A percentile compares a stretch with the other conserved stretches of the same genome.
Conservation (phyloP, 2,329 filamentous ascomycete species). For the Trichoderma cornu-damae region DNA sequence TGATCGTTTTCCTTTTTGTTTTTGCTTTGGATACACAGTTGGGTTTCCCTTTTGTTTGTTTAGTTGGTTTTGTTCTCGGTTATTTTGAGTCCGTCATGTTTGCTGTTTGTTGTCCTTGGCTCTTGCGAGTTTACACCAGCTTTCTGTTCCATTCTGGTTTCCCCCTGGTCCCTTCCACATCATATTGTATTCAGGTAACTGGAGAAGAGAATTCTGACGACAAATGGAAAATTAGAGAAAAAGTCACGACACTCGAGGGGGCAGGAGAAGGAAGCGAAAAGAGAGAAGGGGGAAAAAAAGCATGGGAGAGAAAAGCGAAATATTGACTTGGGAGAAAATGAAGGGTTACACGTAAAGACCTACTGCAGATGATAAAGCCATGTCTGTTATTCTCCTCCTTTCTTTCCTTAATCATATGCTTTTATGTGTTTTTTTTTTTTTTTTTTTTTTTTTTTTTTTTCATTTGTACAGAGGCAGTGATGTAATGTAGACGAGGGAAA, state of each 20-base stretch:
- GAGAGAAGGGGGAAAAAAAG: neutral
- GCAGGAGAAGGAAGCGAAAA: no score
- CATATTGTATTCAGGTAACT: neutral
- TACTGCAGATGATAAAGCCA: neutral
- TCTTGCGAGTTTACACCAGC: neutral
- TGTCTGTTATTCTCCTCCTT: neutral
- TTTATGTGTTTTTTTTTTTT: neutral
- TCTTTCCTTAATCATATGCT: neutral
- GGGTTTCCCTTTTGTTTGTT: neutral
- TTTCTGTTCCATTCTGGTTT: neutral
- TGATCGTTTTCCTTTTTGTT: neutral
- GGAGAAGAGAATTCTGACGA: neutral
- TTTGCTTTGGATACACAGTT: neutral
- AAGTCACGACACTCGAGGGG: neutral
- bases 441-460: neutral
- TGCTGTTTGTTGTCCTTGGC: neutral
- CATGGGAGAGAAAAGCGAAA: no score
- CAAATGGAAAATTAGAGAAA: neutral
- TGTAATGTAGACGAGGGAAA: neutral
- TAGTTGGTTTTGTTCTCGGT: neutral
- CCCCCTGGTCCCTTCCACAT: neutral
- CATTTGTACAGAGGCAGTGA: neutral
- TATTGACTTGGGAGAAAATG: neutral
- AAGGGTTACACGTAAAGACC: neutral
- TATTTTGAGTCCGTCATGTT: neutral